Conservation (phyloP, 371 early-diverging fungal species). For the Chytridium lagenaria region DNA sequence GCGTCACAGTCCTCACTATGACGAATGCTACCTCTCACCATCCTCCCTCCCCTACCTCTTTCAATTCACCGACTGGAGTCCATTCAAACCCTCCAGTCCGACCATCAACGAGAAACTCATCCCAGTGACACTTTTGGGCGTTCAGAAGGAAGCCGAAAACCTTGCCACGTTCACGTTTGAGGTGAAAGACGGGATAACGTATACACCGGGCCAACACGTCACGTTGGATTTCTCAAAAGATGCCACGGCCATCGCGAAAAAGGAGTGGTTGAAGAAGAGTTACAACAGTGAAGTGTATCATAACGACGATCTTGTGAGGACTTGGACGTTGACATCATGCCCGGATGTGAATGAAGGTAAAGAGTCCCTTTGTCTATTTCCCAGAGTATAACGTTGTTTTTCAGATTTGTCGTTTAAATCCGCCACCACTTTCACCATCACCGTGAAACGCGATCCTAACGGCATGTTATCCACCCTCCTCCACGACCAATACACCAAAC, state of each 20-base stretch:
- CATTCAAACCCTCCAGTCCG: neutral
- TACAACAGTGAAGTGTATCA: neutral
- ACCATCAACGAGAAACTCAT: neutral
- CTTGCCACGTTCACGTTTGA: neutral
- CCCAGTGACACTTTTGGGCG: neutral
- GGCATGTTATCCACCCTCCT: neutral
- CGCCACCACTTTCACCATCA: neutral
- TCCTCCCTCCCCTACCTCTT: neutral
- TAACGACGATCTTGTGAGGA: neutral
- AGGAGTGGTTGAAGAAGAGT: neutral
- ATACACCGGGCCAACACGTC: neutral
- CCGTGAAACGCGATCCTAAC: neutral
- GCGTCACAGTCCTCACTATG: neutral
- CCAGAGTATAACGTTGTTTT: neutral
- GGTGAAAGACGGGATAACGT: neutral
- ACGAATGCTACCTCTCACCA: neutral
- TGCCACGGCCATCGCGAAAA: neutral
- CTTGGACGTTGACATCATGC: neutral
- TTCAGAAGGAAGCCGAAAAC: neutral
- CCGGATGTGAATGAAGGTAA: neutral
- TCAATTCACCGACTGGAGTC: neutral
- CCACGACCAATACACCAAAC: neutral
- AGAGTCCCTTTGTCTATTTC: neutral
- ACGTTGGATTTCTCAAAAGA: neutral
- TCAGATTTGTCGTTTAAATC: neutral